Percentiles rank a stretch among this genome's conserved stretches.
Conservation (phyloP, 495 filamentous ascomycete genomes). For the Tuber umbilicatum region DNA sequence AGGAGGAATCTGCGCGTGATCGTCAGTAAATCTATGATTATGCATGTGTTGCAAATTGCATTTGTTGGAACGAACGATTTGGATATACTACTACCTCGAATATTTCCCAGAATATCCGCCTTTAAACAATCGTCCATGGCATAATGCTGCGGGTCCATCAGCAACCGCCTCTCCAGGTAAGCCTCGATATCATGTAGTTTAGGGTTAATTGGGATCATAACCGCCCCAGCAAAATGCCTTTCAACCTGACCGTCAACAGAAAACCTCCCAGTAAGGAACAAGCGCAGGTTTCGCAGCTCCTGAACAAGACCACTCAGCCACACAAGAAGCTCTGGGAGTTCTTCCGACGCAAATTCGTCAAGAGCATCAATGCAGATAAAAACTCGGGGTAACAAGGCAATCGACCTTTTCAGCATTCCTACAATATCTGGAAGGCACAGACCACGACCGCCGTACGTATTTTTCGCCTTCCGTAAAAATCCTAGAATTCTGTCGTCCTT, state of each 20-base stretch:
- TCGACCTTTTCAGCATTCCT: not conserved
- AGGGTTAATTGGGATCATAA: not conserved
- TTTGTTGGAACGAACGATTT: not conserved
- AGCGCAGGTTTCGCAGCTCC: not conserved
- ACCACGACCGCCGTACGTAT: not conserved
- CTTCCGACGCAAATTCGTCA: not conserved
- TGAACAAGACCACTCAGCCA: not conserved
- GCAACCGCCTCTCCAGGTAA: not conserved
- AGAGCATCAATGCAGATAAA: not conserved
- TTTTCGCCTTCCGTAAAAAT: not conserved
- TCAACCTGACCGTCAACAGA: not conserved
- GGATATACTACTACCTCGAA: not conserved
- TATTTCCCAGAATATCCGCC: not conserved
- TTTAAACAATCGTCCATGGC: not conserved
- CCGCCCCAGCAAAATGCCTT: not conserved
- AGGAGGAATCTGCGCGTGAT: not conserved
- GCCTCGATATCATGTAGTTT: not conserved
- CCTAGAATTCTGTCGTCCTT: not conserved
- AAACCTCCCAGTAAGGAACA: not conserved
- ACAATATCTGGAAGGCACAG: not conserved
- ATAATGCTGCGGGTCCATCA: not conserved
- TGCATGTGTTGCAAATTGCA: not conserved
- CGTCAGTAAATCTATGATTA: not conserved
- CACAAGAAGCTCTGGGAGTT: not conserved
- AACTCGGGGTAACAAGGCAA: not conserved